These are phyloP conservation scores for Lupinus albus DNA, from an alignment of 306 rosid species.

Conservation along the genomic window DNA sequence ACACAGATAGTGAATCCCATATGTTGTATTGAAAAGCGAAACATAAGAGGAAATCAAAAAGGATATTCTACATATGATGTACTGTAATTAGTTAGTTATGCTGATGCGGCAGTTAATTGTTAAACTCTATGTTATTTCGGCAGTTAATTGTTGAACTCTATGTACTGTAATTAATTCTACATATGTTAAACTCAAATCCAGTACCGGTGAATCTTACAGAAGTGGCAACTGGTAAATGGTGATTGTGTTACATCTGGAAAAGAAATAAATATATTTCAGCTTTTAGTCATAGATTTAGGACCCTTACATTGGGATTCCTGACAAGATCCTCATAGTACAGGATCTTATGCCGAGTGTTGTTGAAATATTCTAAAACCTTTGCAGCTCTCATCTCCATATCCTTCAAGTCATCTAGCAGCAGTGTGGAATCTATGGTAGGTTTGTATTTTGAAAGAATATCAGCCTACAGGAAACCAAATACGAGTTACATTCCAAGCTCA, in stretches of 20 bases:
- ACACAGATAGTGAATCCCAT: slow-evolving; percentile 18
- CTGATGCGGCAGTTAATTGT: no score
- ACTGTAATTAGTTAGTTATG: no score
- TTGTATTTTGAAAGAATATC: slow-evolving; percentile 77
- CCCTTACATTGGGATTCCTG: slow-evolving; percentile 68
- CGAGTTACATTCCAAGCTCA: slow-evolving; percentile 33
- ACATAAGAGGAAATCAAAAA: background rate
- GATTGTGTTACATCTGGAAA: slow-evolving; percentile 3
- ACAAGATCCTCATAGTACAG: slow-evolving; percentile 83
- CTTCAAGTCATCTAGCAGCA: slow-evolving; percentile 64
- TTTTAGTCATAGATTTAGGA: background rate
- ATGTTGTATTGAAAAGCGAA: background rate
- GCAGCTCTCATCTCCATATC: slow-evolving; percentile 65
- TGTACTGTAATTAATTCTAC: no score
- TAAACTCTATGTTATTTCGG: no score
- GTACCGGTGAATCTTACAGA: no score
- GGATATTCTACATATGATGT: no score
- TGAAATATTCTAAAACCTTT: slow-evolving; percentile 67
- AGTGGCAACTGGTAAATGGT: background rate
- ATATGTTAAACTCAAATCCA: no score
- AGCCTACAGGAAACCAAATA: slow-evolving; percentile 57
- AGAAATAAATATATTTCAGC: background rate
- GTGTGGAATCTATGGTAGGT: slow-evolving; percentile 65
- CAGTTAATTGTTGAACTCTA: no score
- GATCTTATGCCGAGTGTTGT: slow-evolving; percentile 76